phyloP scores from a whole-genome alignment of 345 rosid genomes.

The Aurinia saxatilis region DNA sequence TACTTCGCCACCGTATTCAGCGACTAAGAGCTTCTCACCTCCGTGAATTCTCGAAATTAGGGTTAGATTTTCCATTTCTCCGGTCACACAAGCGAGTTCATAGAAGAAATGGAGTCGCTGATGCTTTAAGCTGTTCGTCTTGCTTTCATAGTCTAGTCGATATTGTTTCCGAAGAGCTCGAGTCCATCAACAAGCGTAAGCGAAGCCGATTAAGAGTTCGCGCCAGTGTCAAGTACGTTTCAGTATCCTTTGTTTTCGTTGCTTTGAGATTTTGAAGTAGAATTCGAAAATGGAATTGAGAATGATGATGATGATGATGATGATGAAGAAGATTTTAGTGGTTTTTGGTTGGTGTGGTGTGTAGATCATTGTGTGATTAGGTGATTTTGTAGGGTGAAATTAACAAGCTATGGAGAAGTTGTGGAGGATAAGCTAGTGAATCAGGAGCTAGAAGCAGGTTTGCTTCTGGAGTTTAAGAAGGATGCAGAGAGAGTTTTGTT shows the following conservation, averaged over 20 bases:
- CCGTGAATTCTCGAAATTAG: conserved; percentile 29
- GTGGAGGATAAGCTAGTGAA: conserved; percentile 58
- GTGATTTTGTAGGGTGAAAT: conserved; percentile 41
- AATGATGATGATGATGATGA: background rate
- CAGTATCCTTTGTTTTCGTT: background rate
- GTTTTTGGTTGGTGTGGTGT: background rate
- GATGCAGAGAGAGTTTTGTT: conserved; percentile 66
- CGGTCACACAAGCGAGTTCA: conserved; percentile 25
- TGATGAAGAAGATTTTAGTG: background rate
- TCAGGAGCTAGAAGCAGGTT: conserved; percentile 51
- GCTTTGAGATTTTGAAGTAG: background rate
- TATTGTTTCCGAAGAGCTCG: conserved; percentile 56
- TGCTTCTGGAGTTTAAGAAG: conserved; percentile 85
- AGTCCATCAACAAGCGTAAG: conserved; percentile 37
- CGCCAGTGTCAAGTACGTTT: conserved; percentile 58
- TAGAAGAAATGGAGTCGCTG: background rate
- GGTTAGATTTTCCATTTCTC: conserved; percentile 12
- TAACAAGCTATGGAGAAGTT: conserved; percentile 65
- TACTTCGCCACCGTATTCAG: conserved; percentile 33
- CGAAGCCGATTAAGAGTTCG: conserved; percentile 33
- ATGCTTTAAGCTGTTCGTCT: conserved; percentile 26
- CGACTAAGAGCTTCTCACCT: conserved; percentile 32
- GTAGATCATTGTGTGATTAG: conserved; percentile 8
- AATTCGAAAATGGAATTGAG: background rate
- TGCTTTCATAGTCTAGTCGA: conserved; percentile 60